Base-by-base conservation (phyloP, 2,329 filamentous ascomycete genomes). In the Nothophoma quercina region DNA sequence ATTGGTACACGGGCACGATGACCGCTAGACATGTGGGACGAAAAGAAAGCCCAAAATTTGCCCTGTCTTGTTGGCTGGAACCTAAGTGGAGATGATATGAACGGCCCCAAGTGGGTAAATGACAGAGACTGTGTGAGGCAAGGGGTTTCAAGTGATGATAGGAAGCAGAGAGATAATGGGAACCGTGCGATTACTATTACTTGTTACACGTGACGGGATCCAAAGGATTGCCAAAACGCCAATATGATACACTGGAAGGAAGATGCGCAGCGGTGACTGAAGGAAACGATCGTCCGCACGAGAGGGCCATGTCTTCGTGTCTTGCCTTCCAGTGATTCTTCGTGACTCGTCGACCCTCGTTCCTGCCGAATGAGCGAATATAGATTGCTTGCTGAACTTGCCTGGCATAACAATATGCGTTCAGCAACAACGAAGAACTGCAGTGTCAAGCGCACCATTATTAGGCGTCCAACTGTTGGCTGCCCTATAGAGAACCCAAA, bases 161-260 rank as follows among this genome's bases (percentile, higher is more conserved):
- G 5, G 34, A 9, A 19, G 25, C 12, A 28, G 26, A 34, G 9
- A 12, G 13, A 29, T 45, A n/a, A 21, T 41, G 41, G 41, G 46
- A 51, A 56, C 39, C 38, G 40, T 61, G 56, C 56, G 32, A 59
- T 59, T 59, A 57, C 39, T 55, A 52, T 59, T 59, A 56, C 50
- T 52, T 35, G 50, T 56, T 35, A 50, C 36, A 48, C 53, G 34
- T 25, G 22, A 35, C 30, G 22, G 33, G 23, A 41, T 42, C 29
- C 36, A 28, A 36, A 49, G n/a, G 19, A 48, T 43, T 33, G 19
- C 48, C 50, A 43, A n/a, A 49, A 51, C 49, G 51, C 46, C 41
- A 38, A 51, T 58, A 56, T 51, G 34, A 45, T 55, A 56, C 52
- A 60, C 34, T 35, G 36, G 21, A 38, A 35, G 23, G 44, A 47